Percentiles rank a stretch among this genome's conserved stretches.
Conservation (phyloP, 2,329 filamentous ascomycete genomes). For the Cladosporium phlei region DNA sequence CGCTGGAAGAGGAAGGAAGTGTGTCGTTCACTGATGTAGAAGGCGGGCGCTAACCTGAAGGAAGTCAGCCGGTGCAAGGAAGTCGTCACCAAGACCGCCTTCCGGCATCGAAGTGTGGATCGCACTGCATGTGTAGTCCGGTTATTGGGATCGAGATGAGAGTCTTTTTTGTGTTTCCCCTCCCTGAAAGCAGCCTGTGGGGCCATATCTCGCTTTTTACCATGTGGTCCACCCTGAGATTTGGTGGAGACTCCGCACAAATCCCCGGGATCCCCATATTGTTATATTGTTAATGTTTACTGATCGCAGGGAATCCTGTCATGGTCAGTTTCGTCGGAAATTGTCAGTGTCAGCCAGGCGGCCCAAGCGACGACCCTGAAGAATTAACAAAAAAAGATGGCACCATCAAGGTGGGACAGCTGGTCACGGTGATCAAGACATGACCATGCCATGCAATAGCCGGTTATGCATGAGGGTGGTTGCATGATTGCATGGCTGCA, state of each 20-base stretch:
- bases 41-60: slow-evolving; percentile 2
- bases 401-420: background rate
- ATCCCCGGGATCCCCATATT: slow-evolving; percentile 5
- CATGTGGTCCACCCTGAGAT: no score
- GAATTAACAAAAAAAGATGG: no score
- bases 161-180: background rate
- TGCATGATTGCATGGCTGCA: background rate
- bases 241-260: slow-evolving; percentile 1
- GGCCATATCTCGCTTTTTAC: slow-evolving; percentile 4
- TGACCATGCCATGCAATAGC: background rate
- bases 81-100: background rate
- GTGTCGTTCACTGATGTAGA: slow-evolving; percentile 1
- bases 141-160: background rate
- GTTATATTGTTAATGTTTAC: background rate
- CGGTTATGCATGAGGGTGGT: background rate
- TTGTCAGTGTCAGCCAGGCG: no score
- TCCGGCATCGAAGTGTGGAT: background rate
- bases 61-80: slow-evolving; percentile 2
- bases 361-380: no score
- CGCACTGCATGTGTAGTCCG: no score
- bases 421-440: slow-evolving; percentile 1
- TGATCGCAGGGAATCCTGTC: no score
- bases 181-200: background rate
- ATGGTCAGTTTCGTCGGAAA: no score
- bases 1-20: slow-evolving; percentile 5